Conservation (phyloP, 2,329 filamentous ascomycete species). For the Aureobasidium sp. region DNA sequence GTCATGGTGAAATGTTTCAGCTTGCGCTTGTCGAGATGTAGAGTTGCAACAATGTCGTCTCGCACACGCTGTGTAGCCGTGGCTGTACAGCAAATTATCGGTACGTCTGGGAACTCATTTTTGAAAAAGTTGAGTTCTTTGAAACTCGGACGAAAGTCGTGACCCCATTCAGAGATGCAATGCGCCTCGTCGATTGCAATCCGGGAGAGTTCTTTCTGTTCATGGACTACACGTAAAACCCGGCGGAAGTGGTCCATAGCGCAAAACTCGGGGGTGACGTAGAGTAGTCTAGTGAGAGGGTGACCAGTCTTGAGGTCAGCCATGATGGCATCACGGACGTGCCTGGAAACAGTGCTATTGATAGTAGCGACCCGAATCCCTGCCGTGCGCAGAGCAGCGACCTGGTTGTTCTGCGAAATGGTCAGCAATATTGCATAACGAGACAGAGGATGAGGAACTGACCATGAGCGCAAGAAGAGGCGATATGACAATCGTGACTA, state of each 20-base stretch:
- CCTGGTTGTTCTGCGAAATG: constrained; percentile 62
- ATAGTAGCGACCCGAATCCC: constrained; percentile 76
- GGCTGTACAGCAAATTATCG: constrained; percentile 86
- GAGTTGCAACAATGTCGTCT: constrained; percentile 67
- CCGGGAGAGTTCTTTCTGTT: constrained; percentile 75
- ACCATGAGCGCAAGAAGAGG: constrained; percentile 86
- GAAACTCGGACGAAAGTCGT: constrained; percentile 92
- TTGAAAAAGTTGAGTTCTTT: constrained; percentile 82
- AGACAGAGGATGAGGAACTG: constrained; percentile 18
- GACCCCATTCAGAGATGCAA: constrained; percentile 96
- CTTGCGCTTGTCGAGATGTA: constrained; percentile 57
- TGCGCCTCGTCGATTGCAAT: constrained; percentile 92
- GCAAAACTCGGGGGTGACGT: constrained; percentile 89
- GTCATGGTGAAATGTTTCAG: constrained; percentile 74
- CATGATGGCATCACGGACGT: constrained; percentile 61
- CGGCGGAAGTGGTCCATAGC: constrained; percentile 68
- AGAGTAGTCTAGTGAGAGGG: constrained; percentile 72
- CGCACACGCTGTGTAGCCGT: constrained; percentile 78
- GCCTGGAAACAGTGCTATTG: constrained; percentile 67
- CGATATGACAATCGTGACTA: constrained; percentile 84
- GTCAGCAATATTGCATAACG: neutral
- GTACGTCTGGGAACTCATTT: constrained; percentile 70
- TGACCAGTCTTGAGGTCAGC: constrained; percentile 82
- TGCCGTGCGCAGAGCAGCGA: constrained; percentile 65
- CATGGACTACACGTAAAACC: constrained; percentile 62